Evolutionary conservation across 2,329 filamentous ascomycete species (phyloP).

Genomic region (Talaromyces sp.): DNA sequence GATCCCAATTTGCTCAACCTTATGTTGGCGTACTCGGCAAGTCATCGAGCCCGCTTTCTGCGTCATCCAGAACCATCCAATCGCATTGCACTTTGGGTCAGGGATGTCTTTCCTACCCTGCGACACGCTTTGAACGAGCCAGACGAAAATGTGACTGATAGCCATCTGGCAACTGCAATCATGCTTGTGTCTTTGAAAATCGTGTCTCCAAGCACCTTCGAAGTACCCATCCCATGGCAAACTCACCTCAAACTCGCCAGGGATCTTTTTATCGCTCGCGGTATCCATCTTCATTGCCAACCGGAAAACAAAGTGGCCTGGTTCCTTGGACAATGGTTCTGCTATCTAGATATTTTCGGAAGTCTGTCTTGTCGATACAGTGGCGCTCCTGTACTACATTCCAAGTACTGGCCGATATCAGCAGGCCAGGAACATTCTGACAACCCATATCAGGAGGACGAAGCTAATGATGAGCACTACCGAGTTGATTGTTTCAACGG

Average conservation of each 20-base stretch:
- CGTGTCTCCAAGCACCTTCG: slow-evolving; percentile 75
- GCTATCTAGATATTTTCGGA: slow-evolving; percentile 76
- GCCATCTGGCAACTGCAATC: slow-evolving; percentile 74
- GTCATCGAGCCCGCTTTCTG: slow-evolving; percentile 71
- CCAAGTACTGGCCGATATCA: slow-evolving; percentile 46
- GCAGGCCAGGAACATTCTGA: neutral
- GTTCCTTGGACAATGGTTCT: slow-evolving; percentile 78
- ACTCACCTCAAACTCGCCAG: slow-evolving; percentile 72
- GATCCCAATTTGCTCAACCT: slow-evolving; percentile 66
- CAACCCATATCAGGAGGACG: slow-evolving; percentile 46
- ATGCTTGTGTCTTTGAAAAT: slow-evolving; percentile 83
- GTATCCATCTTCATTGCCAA: slow-evolving; percentile 55
- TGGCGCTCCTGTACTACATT: slow-evolving; percentile 50
- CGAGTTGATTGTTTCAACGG: slow-evolving; percentile 78
- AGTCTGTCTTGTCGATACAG: slow-evolving; percentile 61
- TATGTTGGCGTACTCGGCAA: slow-evolving; percentile 78
- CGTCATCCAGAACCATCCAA: slow-evolving; percentile 70
- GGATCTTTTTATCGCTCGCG: slow-evolving; percentile 67
- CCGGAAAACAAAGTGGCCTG: slow-evolving; percentile 59
- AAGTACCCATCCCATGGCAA: slow-evolving; percentile 77
- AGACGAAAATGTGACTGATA: slow-evolving; percentile 63
- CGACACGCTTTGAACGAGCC: slow-evolving; percentile 62
- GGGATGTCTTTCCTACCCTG: slow-evolving; percentile 65
- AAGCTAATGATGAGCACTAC: slow-evolving; percentile 56
- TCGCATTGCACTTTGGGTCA: slow-evolving; percentile 76